These are phyloP conservation scores for Odontarrhena argentea DNA, from an alignment of 345 rosid genomes.

Conservation along the genomic window DNA sequence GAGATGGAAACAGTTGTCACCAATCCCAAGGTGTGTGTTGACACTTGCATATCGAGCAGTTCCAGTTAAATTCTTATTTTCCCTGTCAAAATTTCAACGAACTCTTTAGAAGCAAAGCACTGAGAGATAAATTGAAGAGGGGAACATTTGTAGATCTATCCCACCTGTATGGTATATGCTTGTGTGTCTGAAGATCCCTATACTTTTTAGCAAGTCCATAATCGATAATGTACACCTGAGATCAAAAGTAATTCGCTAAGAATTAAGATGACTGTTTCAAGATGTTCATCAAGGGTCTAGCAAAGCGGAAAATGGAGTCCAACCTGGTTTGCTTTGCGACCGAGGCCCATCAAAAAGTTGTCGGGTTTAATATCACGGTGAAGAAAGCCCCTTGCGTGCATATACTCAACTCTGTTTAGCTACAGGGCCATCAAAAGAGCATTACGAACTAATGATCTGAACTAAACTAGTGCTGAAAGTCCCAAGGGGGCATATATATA, in stretches of 20 bases:
- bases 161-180: conserved; percentile 69
- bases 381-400: conserved; percentile 86
- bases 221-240: conserved; percentile 77
- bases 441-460: neutral
- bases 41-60: conserved; percentile 96
- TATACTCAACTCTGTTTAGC: conserved; percentile 88
- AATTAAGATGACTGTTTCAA: neutral
- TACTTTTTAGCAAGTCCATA: conserved; percentile 90
- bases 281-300: neutral
- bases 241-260: neutral
- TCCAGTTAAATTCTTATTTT: conserved; percentile 89
- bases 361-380: conserved; percentile 96
- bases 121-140: too few relatives aligned
- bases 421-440: conserved; percentile 17
- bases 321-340: conserved; percentile 95
- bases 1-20: conserved; percentile 41
- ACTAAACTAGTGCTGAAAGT: too few relatives aligned
- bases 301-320: neutral
- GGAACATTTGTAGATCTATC: conserved; percentile 47
- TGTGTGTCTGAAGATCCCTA: conserved; percentile 84
- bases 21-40: conserved; percentile 94
- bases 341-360: conserved; percentile 89
- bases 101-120: conserved; percentile 7
- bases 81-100: conserved; percentile 49
- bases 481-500: conserved; percentile 40